Percentiles rank a stretch among this genome's conserved stretches.
phyloP scores from a whole-genome alignment of 495 filamentous ascomycete species.

The Lophium mytilinum region DNA sequence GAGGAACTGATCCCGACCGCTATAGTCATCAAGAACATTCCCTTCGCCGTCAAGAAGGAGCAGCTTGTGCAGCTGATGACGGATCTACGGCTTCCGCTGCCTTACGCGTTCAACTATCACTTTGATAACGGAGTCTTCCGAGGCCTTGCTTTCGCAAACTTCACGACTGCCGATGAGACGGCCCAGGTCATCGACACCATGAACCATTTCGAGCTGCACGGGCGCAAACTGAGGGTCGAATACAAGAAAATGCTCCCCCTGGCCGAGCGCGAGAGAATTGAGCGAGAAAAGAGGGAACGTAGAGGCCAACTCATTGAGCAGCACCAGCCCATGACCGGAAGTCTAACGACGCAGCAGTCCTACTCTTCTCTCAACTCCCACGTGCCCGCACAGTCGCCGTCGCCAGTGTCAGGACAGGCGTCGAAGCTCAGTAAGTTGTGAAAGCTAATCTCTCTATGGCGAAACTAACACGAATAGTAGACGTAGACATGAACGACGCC shows the following conservation, averaged over 20 bases:
- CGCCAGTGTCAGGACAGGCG: constrained; percentile 53
- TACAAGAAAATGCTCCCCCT: constrained; percentile 99
- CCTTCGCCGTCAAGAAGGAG: constrained; percentile 97
- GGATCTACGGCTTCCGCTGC: constrained; percentile 78
- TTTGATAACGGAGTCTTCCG: constrained; percentile 98
- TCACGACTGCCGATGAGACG: constrained; percentile 90
- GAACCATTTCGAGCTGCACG: constrained; percentile 93
- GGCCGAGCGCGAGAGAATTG: constrained; percentile 90
- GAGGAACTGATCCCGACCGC: constrained; percentile 95
- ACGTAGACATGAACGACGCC: constrained; percentile 84
- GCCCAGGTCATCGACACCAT: constrained; percentile 79
- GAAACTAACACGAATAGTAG: constrained; percentile 31
- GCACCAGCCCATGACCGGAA: constrained; percentile 64
- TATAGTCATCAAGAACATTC: constrained; percentile 99
- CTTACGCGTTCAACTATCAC: constrained; percentile 99
- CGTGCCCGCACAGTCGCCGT: constrained; percentile 62
- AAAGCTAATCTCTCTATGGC: background rate
- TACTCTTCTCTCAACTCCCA: constrained; percentile 73
- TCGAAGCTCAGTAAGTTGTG: constrained; percentile 51
- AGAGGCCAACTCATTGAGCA: constrained; percentile 95
- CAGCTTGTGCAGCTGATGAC: constrained; percentile 88
- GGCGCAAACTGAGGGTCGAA: constrained; percentile 87
- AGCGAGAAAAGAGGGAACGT: constrained; percentile 93
- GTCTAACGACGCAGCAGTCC: constrained; percentile 74
- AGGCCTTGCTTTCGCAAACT: constrained; percentile 95